Conservation (phyloP, 331 rosid species). For the Ulmus americana region DNA sequence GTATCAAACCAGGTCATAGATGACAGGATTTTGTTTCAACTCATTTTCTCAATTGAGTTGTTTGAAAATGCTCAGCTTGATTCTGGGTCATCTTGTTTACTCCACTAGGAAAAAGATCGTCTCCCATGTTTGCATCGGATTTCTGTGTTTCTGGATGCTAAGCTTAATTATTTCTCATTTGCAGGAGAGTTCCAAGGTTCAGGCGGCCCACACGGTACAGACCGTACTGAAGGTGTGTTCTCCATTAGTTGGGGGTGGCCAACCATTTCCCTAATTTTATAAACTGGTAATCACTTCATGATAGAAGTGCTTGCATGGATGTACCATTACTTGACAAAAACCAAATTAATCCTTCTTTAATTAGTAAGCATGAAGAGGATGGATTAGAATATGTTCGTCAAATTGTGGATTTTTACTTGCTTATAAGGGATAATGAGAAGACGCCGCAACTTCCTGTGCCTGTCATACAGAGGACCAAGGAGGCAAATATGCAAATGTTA, state of each 20-base stretch:
- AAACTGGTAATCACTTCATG: constrained; percentile 5
- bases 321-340: constrained; percentile 14
- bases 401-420: constrained; percentile 7
- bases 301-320: constrained; percentile 17
- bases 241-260: constrained; percentile 20
- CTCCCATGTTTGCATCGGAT: background rate
- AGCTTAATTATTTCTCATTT: constrained; percentile 18
- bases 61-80: background rate
- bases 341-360: constrained; percentile 23
- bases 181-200: constrained; percentile 92
- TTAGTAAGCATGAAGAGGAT: constrained; percentile 21
- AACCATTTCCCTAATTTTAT: background rate
- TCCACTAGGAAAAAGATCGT: background rate
- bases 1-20: no score
- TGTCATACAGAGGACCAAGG: constrained; percentile 24
- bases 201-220: constrained; percentile 88
- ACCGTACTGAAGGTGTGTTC: constrained; percentile 56
- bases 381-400: constrained; percentile 10
- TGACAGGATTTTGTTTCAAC: no score
- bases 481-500: constrained; percentile 26
- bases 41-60: background rate
- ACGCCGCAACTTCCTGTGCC: background rate
- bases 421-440: constrained; percentile 8
- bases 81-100: background rate
- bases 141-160: constrained; percentile 5